Conservation (phyloP, 176 grass and related monocot genomes). For the Aegilops sharonensis region DNA sequence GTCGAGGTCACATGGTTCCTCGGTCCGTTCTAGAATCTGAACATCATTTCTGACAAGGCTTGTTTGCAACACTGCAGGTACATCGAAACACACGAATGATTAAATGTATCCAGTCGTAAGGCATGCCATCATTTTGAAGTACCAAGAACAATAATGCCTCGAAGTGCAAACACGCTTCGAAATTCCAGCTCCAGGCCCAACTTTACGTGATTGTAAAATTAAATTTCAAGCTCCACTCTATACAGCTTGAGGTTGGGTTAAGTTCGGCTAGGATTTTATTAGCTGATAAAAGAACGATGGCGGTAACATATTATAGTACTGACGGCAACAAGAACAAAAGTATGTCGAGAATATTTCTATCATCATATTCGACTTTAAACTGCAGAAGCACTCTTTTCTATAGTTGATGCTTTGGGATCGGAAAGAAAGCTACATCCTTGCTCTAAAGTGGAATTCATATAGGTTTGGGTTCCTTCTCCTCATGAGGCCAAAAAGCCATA, state of each 20-base stretch:
- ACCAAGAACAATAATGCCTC: not conserved
- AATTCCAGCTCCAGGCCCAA: too few species aligned
- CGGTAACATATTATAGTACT: not conserved
- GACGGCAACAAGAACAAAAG: not conserved
- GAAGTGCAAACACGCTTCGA: not conserved
- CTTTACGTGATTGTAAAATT: too few species aligned
- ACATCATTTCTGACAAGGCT: not conserved
- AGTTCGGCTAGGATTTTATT: not conserved
- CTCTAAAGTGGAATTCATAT: not conserved
- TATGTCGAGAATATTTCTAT: not conserved
- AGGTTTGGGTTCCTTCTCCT: not conserved
- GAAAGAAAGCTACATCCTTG: not conserved
- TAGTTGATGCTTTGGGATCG: not conserved
- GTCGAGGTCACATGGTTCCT: conserved; percentile 20
- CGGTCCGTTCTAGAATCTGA: not conserved
- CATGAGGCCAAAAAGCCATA: not conserved
- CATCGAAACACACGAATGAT: not conserved
- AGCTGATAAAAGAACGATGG: not conserved
- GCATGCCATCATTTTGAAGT: not conserved
- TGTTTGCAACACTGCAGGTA: conserved; percentile 4
- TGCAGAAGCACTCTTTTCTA: not conserved
- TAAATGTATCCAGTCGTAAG: not conserved
- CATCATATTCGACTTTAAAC: not conserved
- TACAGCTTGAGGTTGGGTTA: too few species aligned
- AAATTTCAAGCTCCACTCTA: too few species aligned